Base-by-base conservation (phyloP, 2,329 filamentous ascomycete species). In the Purpureocillium takamizusanense region DNA sequence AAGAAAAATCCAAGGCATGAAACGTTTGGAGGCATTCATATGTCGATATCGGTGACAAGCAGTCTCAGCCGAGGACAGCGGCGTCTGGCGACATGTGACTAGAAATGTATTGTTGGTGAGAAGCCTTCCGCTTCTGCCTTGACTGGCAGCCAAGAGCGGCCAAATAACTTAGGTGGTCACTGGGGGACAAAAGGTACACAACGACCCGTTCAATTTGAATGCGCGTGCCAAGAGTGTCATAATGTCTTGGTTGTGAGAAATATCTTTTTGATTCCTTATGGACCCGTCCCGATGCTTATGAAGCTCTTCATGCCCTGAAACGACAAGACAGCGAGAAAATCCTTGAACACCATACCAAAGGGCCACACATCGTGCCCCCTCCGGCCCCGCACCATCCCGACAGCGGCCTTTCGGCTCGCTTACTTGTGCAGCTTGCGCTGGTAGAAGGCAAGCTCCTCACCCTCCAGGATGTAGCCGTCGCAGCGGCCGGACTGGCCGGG, bases 381-480 rank as follows among this genome's bases (percentile, higher is more conserved):
- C 45, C 46, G 39, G 38, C 42, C 30, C 42, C 46, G 45, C 39
- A 45, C 45, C 44, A 18, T 16, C 25, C 30, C 7, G 14, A 45
- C 36, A 28, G 38, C 37, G 10, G 21, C 21, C 21, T 25, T 5
- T 6, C 21, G 21, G 10, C 21, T 10, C 21, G 38, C 77, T 76
- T 95, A 97, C 81, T 95, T 97, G 82, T 92, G 86, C 70, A 97
- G 87, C 74, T 89, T 89, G 76, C 86, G 86, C 83, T 95, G 89
- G 87, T 98, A 98, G 86, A 98, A 98, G 69, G 89, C 88, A 62
- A 98, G 80, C 82, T 98, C 92, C 71, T 98, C 92, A 61, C 92
- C 92, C 83, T 98, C 92, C 53, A 98, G 78, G 68, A 98, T 83
- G 78, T 98, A 98, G 53, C 92, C 92, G 67, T 98, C 92, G 60